Evolutionary conservation across 768 basidiomycete genomes (phyloP), one percentile per base, ranked within the genome.

Genomic region (Russula lepida): DNA sequence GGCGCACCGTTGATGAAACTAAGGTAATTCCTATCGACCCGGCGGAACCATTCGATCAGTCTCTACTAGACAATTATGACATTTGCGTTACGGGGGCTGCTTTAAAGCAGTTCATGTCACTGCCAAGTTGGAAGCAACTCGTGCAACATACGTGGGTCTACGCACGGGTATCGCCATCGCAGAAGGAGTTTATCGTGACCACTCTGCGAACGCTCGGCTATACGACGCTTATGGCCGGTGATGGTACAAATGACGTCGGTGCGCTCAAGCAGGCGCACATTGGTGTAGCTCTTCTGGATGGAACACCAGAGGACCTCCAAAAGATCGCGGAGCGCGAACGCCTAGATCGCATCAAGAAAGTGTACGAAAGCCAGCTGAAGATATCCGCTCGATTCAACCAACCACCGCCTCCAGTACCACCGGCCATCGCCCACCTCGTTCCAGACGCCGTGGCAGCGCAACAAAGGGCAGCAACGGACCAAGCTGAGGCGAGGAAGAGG

Each of bases 241-340:
- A 99, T 70, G 97, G 97, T 32, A 99, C 97, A 4, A 98, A 99
- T 70, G 97, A 98, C 64, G 97, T 99, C 53, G 97, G 97, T 25
- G 97, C 97, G 3, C 82, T 99, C 55, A 99, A 98, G 73, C 94
- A 97, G 71, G 97, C 97, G 0, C 93, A 99, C 72, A 88, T 99
- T 61, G 95, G 97, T 54, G 90, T 98, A 30, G 95, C 95, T 1
- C 77, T 94, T 3, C 75, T 97, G 56, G 93, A 98, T 68, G 93
- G 95, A 0, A 91, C 94, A 0, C 81, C 83, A 0, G 95, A 95
- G 67, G 95, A 98, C 69, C 75, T 99, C 25, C 83, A 90, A 72
- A 92, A 89, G 74, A 98, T 98, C 64, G 91, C 94, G 1, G 93
- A 98, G 69, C 84, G 94, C 64, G 92, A 93, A 71, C 84, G 83